Conservation (phyloP, 345 rosid genomes). For the Eutrema heterophyllum region DNA sequence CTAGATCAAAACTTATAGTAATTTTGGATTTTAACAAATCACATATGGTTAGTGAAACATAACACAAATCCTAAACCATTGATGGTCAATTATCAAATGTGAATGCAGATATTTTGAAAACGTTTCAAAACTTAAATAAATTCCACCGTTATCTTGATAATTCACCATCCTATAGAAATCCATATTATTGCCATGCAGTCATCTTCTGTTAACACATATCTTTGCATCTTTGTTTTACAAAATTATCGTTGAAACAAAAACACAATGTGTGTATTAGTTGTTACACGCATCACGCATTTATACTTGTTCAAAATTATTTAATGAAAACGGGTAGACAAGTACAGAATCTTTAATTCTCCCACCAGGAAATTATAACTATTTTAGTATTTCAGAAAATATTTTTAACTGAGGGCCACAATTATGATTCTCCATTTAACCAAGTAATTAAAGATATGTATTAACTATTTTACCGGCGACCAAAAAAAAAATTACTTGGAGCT, state of each 20-base stretch:
- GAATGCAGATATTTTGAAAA: background rate
- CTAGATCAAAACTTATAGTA: no score
- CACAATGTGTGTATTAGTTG: background rate
- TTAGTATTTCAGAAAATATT: background rate
- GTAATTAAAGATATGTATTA: background rate
- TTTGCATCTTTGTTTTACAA: background rate
- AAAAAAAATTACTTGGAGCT: background rate
- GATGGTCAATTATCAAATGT: background rate
- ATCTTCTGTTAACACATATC: background rate
- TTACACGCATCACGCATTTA: constrained; percentile 14
- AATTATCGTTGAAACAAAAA: background rate
- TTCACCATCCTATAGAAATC: background rate
- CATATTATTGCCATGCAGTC: background rate
- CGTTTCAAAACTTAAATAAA: background rate
- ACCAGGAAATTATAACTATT: constrained; percentile 22
- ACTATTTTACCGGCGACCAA: background rate
- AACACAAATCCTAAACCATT: background rate
- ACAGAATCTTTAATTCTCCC: constrained; percentile 27
- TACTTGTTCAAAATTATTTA: constrained; percentile 1
- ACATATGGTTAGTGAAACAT: background rate
- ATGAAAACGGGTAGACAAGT: constrained; percentile 30
- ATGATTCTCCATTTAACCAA: constrained; percentile 14
- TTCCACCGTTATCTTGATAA: background rate
- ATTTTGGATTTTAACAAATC: no score
- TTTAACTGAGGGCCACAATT: background rate